Percentiles rank a stretch among this genome's conserved stretches.
These are phyloP conservation scores for Alternaria rosae DNA, from an alignment of 2,329 filamentous ascomycete species.

Conservation along the genomic window DNA sequence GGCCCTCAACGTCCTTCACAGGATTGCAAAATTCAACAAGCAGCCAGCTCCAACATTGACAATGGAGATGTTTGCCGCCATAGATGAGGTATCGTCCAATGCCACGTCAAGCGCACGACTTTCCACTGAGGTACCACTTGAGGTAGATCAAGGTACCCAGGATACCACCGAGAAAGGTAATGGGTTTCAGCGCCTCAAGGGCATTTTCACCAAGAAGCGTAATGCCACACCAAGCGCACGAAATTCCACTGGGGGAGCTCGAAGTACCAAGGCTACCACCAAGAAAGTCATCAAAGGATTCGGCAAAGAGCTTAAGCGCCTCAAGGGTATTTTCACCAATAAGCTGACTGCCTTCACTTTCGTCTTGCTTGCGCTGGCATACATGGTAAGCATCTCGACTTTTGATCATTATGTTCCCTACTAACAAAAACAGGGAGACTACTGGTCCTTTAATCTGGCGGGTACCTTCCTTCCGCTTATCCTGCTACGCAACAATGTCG, in stretches of 20 bases:
- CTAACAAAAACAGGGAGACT: slow-evolving; percentile 29
- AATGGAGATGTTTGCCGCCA: slow-evolving; percentile 35
- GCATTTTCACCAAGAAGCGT: slow-evolving; percentile 36
- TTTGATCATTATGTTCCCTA: not conserved
- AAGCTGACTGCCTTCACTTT: slow-evolving; percentile 36
- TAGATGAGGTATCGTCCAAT: slow-evolving; percentile 26
- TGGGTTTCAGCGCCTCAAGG: slow-evolving; percentile 37
- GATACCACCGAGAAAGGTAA: slow-evolving; percentile 31
- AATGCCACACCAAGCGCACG: slow-evolving; percentile 12
- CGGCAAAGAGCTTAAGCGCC: slow-evolving; percentile 31
- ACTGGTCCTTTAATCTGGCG: slow-evolving; percentile 44
- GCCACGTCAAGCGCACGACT: not conserved
- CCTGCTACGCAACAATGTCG: slow-evolving; percentile 39
- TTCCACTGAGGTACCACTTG: slow-evolving; percentile 6
- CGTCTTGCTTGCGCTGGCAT: slow-evolving; percentile 34
- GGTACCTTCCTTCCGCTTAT: slow-evolving; percentile 39
- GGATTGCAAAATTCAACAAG: slow-evolving; percentile 39
- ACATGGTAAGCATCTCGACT: slow-evolving; percentile 25
- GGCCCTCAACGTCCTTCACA: slow-evolving; percentile 37
- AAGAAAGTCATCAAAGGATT: slow-evolving; percentile 31
- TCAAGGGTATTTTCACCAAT: slow-evolving; percentile 40
- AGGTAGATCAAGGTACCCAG: slow-evolving; percentile 8
- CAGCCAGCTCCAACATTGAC: slow-evolving; percentile 33
- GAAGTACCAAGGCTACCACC: slow-evolving; percentile 23
- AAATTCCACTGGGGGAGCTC: slow-evolving; percentile 7